Evolutionary conservation across 192 early-diverging fungal species (phyloP), one percentile per base, ranked within the genome.

Genomic region (Coemansia sp.): DNA sequence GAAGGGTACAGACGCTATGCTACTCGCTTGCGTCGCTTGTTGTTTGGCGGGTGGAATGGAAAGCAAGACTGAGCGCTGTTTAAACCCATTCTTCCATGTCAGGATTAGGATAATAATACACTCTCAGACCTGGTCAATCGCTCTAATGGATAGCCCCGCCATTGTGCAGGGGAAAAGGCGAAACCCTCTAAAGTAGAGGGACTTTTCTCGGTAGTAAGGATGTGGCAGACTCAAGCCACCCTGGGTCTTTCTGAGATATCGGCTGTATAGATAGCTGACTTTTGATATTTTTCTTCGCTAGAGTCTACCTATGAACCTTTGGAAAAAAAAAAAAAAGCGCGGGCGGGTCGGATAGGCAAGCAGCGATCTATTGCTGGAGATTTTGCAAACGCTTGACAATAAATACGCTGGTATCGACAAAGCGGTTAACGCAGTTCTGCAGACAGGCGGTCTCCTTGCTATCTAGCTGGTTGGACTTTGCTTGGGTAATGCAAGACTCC

Each of bases 341-440:
- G n/a, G n/a, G n/a, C n/a, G n/a, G 38, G 38, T 39, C 38, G 31
- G 31, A 31, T 31, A 31, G 4, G 31, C 31, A 31, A 31, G 31
- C 31, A 31, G 31, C 31, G 31, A n/a, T 20, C 57, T 57, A 66
- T 8, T 56, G 39, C 48, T 69, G 47, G 36, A 12, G 34, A 37
- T 65, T 64, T 37, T 82, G 79, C 50, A 90, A 62, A 38, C 81
- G 79, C 53, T 86, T 86, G 23, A 89, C 79, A 58, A 89, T 82
- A 60, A 86, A 77, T 47, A 85, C 62, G 60, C 83, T 85, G 63
- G 83, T 82, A 64, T 91, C 89, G 20, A 91, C 69, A 64, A 91
- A 91, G 45, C 89, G 84, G 14, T 81, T 84, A 12, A 91, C 89
- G 71, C 89, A 91, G 85, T 89, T 89, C 25, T 86, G 75, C 55